phyloP scores from a whole-genome alignment of 345 rosid species.

The Brassica juncea region DNA sequence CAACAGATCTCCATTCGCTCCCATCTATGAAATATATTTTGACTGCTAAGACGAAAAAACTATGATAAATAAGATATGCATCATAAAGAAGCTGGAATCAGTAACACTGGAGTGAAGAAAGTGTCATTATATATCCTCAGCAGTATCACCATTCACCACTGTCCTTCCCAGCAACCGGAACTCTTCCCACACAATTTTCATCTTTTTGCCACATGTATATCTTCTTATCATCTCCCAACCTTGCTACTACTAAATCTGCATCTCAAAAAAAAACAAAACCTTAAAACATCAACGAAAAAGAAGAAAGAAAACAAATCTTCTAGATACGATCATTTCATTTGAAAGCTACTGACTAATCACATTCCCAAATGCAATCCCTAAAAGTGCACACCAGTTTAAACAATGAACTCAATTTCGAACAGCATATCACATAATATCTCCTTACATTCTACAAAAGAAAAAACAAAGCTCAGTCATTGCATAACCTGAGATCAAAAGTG shows the following conservation, averaged over 20 bases:
- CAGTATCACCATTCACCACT: not conserved
- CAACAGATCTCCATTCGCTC: constrained; percentile 17
- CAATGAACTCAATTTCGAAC: not conserved
- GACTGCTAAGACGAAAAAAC: not conserved
- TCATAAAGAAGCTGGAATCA: not conserved
- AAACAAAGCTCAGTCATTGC: not conserved
- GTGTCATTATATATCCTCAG: not conserved
- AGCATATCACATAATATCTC: not conserved
- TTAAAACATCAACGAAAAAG: not conserved
- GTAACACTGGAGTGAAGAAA: not conserved
- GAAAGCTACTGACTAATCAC: not conserved
- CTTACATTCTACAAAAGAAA: not conserved
- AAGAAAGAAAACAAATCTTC: not conserved
- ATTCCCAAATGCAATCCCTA: not conserved
- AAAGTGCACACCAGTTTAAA: not conserved
- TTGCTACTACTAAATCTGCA: not conserved
- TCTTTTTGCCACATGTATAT: not conserved
- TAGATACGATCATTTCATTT: not conserved
- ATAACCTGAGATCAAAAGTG: not conserved
- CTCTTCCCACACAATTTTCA: not conserved
- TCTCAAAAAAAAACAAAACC: not conserved
- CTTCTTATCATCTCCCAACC: not conserved
- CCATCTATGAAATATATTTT: not conserved
- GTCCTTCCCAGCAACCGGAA: not conserved
- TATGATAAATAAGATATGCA: not conserved